A percentile compares a stretch with the other conserved stretches of the same genome.
phyloP scores from a whole-genome alignment of 1,284 basidiomycete genomes.

The Veloporphyrellus conicus region DNA sequence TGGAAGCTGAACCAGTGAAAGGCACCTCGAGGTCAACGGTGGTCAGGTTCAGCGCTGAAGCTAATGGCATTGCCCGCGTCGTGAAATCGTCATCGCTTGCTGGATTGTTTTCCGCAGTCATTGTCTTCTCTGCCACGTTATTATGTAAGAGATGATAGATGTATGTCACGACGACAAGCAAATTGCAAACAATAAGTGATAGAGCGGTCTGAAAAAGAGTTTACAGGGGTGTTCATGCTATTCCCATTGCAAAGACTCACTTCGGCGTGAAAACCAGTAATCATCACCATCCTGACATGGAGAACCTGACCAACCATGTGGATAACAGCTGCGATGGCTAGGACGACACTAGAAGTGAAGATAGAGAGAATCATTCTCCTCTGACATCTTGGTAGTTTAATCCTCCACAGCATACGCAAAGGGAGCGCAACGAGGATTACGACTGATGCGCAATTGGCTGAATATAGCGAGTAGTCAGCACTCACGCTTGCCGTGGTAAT shows the following conservation, averaged over 20 bases:
- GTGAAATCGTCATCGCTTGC: conserved; percentile 4
- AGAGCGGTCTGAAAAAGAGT: conserved; percentile 1
- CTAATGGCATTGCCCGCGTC: background rate
- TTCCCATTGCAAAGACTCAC: conserved; percentile 1
- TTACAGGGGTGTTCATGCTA: background rate
- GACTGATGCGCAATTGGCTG: conserved; percentile 7
- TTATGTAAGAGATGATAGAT: conserved; percentile 4
- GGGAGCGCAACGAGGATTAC: conserved; percentile 19
- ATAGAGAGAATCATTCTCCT: conserved; percentile 26
- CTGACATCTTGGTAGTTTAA: conserved; percentile 21
- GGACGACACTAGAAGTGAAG: conserved; percentile 24
- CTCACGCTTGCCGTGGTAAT: too few species aligned
- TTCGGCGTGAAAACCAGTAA: conserved; percentile 2
- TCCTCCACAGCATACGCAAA: conserved; percentile 23
- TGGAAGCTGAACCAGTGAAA: too few species aligned
- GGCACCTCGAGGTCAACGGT: conserved; percentile 1
- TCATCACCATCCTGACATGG: background rate
- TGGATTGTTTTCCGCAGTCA: background rate
- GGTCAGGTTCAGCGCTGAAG: background rate
- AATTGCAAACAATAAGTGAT: conserved; percentile 15
- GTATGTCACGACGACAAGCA: conserved; percentile 20
- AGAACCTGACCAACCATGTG: conserved; percentile 12
- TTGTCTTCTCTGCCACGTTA: background rate
- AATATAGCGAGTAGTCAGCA: background rate
- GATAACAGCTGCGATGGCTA: conserved; percentile 18